Percentiles rank a stretch among this genome's conserved stretches.
phyloP scores from a whole-genome alignment of 805 yeast genomes.

The Cyberlindnera subsufficiens region DNA sequence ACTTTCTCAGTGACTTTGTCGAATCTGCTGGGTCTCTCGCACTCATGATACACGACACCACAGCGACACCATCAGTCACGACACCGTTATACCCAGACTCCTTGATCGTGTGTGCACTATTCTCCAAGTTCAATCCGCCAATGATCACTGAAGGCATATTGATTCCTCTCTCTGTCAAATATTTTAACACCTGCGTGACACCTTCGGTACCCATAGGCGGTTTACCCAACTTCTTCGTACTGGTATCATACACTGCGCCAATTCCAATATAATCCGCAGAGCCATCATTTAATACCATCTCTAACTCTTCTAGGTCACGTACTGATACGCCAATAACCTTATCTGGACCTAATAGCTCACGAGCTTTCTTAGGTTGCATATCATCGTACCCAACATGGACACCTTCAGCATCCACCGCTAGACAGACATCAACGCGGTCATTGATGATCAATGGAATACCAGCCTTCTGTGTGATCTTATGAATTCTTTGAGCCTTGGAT shows the following conservation, averaged over 20 bases:
- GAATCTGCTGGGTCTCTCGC: constrained; percentile 45
- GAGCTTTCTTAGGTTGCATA: constrained; percentile 49
- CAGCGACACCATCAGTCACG: constrained; percentile 68
- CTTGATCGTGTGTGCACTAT: constrained; percentile 48
- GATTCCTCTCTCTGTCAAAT: constrained; percentile 31
- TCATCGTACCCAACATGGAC: constrained; percentile 93
- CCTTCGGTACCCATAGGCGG: constrained; percentile 69
- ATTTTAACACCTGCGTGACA: constrained; percentile 45
- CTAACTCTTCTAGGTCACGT: constrained; percentile 49
- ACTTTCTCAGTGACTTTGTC: constrained; percentile 32
- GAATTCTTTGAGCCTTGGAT: constrained; percentile 52
- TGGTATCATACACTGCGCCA: constrained; percentile 72
- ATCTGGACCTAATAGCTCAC: constrained; percentile 62
- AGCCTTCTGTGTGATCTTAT: constrained; percentile 49
- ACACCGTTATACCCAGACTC: constrained; percentile 36
- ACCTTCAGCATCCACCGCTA: constrained; percentile 87
- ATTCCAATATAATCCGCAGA: constrained; percentile 60
- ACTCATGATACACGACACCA: constrained; percentile 83
- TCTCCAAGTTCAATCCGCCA: constrained; percentile 69
- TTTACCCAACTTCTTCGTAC: constrained; percentile 55
- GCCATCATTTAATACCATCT: constrained; percentile 4
- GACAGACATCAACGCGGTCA: constrained; percentile 82
- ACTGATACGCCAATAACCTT: constrained; percentile 81
- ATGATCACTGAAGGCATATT: constrained; percentile 62
- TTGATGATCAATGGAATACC: constrained; percentile 78